Conservation (phyloP, 208 protist genomes). For the Acanthamoeba sp. region DNA sequence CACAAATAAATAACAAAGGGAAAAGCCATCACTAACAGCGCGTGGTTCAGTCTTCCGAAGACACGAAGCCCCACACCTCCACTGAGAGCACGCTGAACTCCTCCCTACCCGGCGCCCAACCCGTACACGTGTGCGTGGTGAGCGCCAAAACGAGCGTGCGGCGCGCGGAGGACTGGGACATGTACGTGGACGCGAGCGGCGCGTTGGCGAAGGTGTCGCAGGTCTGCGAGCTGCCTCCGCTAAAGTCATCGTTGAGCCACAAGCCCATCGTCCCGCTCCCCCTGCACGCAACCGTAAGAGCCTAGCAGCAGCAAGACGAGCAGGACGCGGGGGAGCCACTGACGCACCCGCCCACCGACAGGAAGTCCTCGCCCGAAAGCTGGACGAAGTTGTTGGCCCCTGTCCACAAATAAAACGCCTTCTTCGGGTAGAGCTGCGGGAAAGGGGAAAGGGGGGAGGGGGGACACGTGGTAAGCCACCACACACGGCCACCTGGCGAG, state of each 20-base stretch:
- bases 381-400: conserved; percentile 64
- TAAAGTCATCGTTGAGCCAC: conserved; percentile 56
- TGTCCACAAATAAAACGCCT: conserved; percentile 52
- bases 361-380: conserved; percentile 1
- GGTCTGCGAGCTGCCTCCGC: neutral
- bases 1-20: too few relatives aligned
- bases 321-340: too few relatives aligned
- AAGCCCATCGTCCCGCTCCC: conserved; percentile 45
- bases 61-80: conserved; percentile 48
- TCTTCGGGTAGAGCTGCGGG: conserved; percentile 23
- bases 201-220: conserved; percentile 66
- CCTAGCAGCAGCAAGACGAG: neutral
- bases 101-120: neutral
- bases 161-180: too few relatives aligned
- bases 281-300: neutral
- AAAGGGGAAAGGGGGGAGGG: too few relatives aligned
- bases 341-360: conserved; percentile 42
- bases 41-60: conserved; percentile 16
- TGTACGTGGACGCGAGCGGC: conserved; percentile 11
- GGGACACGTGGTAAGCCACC: too few relatives aligned
- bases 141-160: too few relatives aligned
- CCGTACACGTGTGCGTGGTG: neutral
- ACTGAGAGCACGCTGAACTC: conserved; percentile 26
- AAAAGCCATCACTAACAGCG: too few relatives aligned
- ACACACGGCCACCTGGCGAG: too few relatives aligned